Conservation (phyloP, 495 filamentous ascomycete species). For the Aspergillus bridgeri region DNA sequence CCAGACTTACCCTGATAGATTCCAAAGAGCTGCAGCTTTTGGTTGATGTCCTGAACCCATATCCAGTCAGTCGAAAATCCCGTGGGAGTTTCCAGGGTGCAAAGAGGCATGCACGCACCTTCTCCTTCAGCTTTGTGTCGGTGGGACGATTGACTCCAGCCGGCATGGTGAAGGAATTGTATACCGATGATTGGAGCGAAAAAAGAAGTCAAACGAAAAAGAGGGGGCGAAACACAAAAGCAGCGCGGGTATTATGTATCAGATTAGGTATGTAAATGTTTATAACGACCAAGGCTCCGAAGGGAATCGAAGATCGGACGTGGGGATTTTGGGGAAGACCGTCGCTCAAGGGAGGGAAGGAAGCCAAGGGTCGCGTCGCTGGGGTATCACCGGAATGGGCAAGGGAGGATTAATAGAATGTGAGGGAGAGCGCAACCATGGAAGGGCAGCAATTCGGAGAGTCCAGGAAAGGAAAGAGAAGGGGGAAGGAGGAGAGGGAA, state of each 20-base stretch:
- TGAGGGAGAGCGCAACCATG: neutral
- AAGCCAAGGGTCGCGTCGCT: constrained; percentile 15
- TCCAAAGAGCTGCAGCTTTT: constrained; percentile 92
- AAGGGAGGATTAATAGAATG: constrained; percentile 8
- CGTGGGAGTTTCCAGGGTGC: neutral
- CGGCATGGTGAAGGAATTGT: constrained; percentile 34
- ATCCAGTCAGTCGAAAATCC: constrained; percentile 15
- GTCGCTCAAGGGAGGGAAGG: constrained; percentile 17
- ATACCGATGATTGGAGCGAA: neutral
- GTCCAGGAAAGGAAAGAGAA: constrained; percentile 2
- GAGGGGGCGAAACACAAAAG: neutral
- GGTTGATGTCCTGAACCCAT: constrained; percentile 65
- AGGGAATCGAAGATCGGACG: constrained; percentile 1
- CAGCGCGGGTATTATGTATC: neutral
- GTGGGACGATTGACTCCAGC: constrained; percentile 61
- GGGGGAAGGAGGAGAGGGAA: neutral
- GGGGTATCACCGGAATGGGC: constrained; percentile 39
- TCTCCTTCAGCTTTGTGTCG: constrained; percentile 57
- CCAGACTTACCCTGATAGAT: constrained; percentile 66
- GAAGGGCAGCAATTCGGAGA: neutral
- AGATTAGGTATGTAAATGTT: neutral
- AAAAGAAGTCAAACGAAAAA: neutral
- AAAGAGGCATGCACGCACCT: constrained; percentile 24
- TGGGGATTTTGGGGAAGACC: constrained; percentile 16
- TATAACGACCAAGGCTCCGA: neutral